phyloP scores from a whole-genome alignment of 495 filamentous ascomycete species.

The Aspergillus asperescens region DNA sequence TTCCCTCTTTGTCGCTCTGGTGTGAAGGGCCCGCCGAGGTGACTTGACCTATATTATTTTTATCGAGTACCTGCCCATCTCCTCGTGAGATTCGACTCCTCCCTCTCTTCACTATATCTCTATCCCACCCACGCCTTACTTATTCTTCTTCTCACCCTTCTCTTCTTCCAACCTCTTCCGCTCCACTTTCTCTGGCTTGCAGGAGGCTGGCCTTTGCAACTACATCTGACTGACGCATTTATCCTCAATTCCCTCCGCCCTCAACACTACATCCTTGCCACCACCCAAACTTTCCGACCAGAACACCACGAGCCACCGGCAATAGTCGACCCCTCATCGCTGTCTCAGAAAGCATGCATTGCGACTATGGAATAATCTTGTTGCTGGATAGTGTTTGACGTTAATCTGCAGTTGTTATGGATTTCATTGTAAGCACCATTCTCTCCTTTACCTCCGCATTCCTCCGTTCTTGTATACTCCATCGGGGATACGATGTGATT shows the following conservation, averaged over 20 bases:
- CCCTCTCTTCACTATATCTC: conserved; percentile 1
- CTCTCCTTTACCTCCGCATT: not conserved
- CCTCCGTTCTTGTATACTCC: not conserved
- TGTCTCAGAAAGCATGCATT: conserved; percentile 31
- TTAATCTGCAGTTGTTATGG: conserved; percentile 36
- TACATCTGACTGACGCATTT: conserved; percentile 3
- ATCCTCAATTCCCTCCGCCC: not conserved
- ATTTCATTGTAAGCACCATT: conserved; percentile 43
- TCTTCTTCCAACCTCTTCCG: conserved; percentile 5
- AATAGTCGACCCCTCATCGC: not conserved
- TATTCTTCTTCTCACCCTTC: conserved; percentile 4
- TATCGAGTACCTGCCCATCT: not conserved
- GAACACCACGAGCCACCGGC: not conserved
- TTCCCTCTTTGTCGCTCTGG: conserved; percentile 8
- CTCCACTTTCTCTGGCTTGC: conserved; percentile 23
- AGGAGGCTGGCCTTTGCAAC: conserved; percentile 27
- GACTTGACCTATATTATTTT: not conserved
- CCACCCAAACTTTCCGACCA: not conserved
- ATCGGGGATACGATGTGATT: not conserved
- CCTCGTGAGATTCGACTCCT: conserved; percentile 4
- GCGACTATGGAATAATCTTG: conserved; percentile 33
- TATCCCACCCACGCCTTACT: conserved; percentile 8
- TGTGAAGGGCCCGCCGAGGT: not conserved
- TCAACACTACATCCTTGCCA: conserved; percentile 17
- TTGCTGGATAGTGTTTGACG: conserved; percentile 25